Percentiles rank a stretch among this genome's conserved stretches.
Evolutionary conservation across 23 red algal genomes (phyloP).

Genomic region (Gracilaria caudata): DNA sequence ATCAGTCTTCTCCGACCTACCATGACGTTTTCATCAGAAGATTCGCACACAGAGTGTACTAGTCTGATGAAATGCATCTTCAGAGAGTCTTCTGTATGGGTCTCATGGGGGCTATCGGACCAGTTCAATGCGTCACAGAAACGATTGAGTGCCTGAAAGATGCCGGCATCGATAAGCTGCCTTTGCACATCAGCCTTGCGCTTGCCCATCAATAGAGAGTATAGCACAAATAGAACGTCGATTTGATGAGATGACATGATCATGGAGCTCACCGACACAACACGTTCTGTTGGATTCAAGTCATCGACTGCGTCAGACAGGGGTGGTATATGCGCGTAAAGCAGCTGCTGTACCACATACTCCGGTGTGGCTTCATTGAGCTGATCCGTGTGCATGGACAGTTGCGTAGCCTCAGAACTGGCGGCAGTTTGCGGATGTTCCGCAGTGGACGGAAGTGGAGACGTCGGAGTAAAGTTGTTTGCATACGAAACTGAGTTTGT

Average conservation of each 20-base stretch:
- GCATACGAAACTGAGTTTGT: background rate
- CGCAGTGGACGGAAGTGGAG: background rate
- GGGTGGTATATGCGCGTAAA: slow-evolving; percentile 11
- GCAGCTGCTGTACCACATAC: slow-evolving; percentile 17
- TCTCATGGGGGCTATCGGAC: slow-evolving; percentile 35
- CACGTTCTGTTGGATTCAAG: background rate
- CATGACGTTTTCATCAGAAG: slow-evolving; percentile 21
- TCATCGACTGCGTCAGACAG: background rate
- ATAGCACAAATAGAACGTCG: slow-evolving; percentile 77
- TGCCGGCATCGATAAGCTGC: slow-evolving; percentile 40
- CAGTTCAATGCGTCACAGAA: slow-evolving; percentile 73
- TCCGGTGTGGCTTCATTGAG: background rate
- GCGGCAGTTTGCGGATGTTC: background rate
- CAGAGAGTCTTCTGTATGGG: slow-evolving; percentile 51
- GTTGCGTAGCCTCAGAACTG: background rate
- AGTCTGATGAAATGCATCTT: slow-evolving; percentile 60
- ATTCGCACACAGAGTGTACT: slow-evolving; percentile 57
- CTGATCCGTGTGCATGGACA: background rate
- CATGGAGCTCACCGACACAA: slow-evolving; percentile 29
- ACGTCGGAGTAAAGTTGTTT: background rate
- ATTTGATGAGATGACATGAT: slow-evolving; percentile 63
- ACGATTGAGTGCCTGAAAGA: slow-evolving; percentile 57
- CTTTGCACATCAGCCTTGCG: slow-evolving; percentile 70
- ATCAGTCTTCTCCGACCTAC: slow-evolving; percentile 1
- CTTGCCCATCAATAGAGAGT: slow-evolving; percentile 66